Evolutionary conservation across 1,139 yeast species (phyloP), one percentile per base, ranked within the genome.

Genomic region (Yamadazyma trypodendri): DNA sequence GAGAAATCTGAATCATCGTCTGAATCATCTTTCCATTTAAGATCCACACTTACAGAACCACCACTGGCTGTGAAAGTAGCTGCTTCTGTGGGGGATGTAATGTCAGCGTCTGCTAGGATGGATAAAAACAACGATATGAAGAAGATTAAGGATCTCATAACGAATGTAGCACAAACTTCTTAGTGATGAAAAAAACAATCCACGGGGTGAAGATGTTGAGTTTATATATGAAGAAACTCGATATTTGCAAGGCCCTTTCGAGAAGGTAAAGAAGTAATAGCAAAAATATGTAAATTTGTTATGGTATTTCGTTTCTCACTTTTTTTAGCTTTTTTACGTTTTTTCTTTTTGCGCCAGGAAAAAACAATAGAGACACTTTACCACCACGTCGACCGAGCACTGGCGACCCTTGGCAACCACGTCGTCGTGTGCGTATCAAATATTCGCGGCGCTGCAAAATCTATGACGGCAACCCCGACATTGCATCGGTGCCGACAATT

Each of bases 11-110:
- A 50, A 12, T 65, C 58, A 20, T 68, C 74, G 36, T 68, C 68
- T 13, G 61, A 60, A 40, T 63, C 70, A 48, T 86, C 92, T 5
- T 62, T 58, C 95, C 96, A 89, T 24, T 61, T 48, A 28, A 90
- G 46, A 1, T 65, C 55, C 28, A 90, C 57, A 0, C 65, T 37
- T 8, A 71, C 81, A 1, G 58, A 37, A 2, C 79, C 78, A 4
- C 76, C 70, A 3, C 76, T 56, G 0, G 70, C 87, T 1, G 75
- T 55, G 52, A 51, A 81, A 1, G 76, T 48, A n/a, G 63, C 55
- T 4, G 81, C 84, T 3, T 61, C 41, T 2, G 52, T 47, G 0
- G 95, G 92, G 2, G 69, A 49, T 2, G 74, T 60, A 30, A 84
- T 54, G 9, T 73, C 63, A 22, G 86, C 81, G 58, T 84, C 95